Conservation (phyloP, 2,329 filamentous ascomycete genomes). For the Colletotrichum horii region DNA sequence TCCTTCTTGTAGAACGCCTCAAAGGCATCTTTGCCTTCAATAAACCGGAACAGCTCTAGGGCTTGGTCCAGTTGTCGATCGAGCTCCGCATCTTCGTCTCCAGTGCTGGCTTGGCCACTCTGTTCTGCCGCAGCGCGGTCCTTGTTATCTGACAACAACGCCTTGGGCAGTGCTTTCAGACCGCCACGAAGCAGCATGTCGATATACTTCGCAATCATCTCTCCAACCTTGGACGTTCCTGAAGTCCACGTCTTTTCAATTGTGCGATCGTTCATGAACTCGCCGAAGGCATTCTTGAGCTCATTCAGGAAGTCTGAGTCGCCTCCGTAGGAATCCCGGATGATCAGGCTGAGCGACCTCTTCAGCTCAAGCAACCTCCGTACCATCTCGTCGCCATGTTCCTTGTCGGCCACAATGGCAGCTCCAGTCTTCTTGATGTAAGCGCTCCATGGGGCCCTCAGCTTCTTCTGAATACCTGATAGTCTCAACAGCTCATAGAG, state of each 20-base stretch:
- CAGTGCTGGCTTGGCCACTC: conserved; percentile 68
- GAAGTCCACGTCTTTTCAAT: conserved; percentile 75
- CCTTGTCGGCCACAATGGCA: conserved; percentile 79
- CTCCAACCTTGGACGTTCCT: conserved; percentile 90
- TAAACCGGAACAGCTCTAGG: conserved; percentile 93
- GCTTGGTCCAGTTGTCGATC: conserved; percentile 92
- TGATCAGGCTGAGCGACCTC: conserved; percentile 76
- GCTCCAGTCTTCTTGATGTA: conserved; percentile 82
- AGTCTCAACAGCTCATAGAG: conserved; percentile 81
- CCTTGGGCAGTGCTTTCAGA: conserved; percentile 78
- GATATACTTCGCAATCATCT: conserved; percentile 98
- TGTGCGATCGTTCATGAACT: conserved; percentile 91
- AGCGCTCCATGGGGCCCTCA: conserved; percentile 76
- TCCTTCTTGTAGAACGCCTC: conserved; percentile 99
- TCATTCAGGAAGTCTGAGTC: conserved; percentile 79
- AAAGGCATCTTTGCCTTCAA: conserved; percentile 96
- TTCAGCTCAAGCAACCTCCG: conserved; percentile 82
- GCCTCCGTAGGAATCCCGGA: conserved; percentile 76
- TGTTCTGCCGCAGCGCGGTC: conserved; percentile 64
- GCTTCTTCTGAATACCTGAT: conserved; percentile 69
- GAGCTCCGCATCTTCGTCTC: conserved; percentile 90
- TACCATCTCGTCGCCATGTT: conserved; percentile 85
- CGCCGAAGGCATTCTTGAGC: conserved; percentile 84
- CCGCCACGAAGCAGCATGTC: conserved; percentile 88
- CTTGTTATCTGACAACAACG: conserved; percentile 66